phyloP scores from a whole-genome alignment of 148 eudicot genomes.

The Silene conica region DNA sequence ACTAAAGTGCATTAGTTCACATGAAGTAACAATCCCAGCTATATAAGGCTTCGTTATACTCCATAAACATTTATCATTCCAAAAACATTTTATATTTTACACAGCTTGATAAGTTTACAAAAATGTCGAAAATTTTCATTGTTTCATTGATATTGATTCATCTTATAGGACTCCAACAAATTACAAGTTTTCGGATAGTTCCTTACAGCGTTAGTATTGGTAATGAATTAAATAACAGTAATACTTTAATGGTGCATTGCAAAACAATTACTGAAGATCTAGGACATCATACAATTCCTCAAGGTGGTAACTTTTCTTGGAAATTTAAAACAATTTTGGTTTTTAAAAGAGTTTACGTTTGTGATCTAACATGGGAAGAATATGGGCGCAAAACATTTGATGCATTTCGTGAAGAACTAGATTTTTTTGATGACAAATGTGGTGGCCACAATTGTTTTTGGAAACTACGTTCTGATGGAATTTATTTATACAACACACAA shows the following conservation, averaged over 20 bases:
- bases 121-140: too few species aligned
- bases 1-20: too few species aligned
- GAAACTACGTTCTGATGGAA: constrained; percentile 19
- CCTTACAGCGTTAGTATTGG: not conserved
- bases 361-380: constrained; percentile 18
- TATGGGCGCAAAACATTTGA: constrained; percentile 15
- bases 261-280: constrained; percentile 15
- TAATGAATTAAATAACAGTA: not conserved
- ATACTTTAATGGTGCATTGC: constrained; percentile 18
- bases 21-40: too few species aligned
- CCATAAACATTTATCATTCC: too few species aligned
- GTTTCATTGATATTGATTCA: too few species aligned
- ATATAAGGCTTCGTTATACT: too few species aligned
- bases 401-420: constrained; percentile 13
- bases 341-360: constrained; percentile 1
- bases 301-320: constrained; percentile 9
- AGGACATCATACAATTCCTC: constrained; percentile 9
- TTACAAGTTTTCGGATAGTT: too few species aligned
- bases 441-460: constrained; percentile 26
- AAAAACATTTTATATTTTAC: too few species aligned
- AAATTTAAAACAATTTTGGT: not conserved
- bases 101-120: too few species aligned
- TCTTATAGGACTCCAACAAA: too few species aligned
- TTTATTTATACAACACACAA: constrained; percentile 7
- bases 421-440: constrained; percentile 15